Conservation (phyloP, 2,329 filamentous ascomycete genomes). For the Chaetomiaceae sp. region DNA sequence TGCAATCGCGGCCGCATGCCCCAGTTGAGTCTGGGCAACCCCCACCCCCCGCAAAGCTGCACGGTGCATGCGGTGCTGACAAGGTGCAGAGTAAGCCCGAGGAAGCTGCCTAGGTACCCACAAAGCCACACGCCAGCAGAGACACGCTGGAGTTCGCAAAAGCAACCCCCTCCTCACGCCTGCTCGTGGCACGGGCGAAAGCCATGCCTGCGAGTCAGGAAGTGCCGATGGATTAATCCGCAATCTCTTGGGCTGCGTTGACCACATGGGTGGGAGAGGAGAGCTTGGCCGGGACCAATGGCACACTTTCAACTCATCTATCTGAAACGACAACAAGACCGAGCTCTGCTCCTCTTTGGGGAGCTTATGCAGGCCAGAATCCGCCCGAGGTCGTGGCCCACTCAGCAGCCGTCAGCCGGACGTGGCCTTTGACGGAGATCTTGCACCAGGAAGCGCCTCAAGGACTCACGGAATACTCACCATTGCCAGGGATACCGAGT, state of each 20-base stretch:
- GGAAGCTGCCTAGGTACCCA: neutral
- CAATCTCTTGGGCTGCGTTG: neutral
- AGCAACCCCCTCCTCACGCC: conserved; percentile 3
- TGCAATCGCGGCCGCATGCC: neutral
- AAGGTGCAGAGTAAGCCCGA: neutral
- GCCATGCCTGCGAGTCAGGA: conserved; percentile 5
- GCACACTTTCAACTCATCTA: neutral
- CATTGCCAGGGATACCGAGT: neutral
- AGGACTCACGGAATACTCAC: neutral
- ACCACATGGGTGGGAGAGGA: conserved; percentile 1
- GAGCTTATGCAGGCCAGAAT: neutral
- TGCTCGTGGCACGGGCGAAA: conserved; percentile 13
- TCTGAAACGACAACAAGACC: conserved; percentile 1
- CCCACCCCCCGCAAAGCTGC: conserved; percentile 1
- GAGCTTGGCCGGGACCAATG: neutral
- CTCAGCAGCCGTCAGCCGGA: too few relatives aligned
- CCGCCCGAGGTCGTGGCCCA: too few relatives aligned
- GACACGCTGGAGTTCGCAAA: conserved; percentile 5
- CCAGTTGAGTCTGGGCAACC: neutral
- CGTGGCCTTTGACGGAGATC: neutral
- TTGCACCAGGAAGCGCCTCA: neutral
- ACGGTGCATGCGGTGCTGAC: neutral
- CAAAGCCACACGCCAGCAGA: too few relatives aligned
- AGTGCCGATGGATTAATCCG: neutral
- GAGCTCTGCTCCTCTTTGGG: neutral